A percentile compares a stretch with the other conserved stretches of the same genome.
Conservation (phyloP, 352 stramenopile genomes). For the Albugo candida region DNA sequence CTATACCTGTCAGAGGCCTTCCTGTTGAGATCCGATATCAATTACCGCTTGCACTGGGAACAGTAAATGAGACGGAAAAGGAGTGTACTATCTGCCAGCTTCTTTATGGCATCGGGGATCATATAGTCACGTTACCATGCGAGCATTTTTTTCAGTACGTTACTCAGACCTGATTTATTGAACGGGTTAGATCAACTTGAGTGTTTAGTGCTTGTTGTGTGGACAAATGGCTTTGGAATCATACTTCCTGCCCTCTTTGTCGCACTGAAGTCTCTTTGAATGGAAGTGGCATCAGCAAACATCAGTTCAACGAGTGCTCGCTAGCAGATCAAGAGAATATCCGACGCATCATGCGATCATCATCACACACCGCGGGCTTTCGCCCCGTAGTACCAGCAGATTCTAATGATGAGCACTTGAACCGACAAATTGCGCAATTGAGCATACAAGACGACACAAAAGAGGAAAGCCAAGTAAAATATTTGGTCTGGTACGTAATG, state of each 20-base stretch:
- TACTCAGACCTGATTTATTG: neutral
- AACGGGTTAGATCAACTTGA: neutral
- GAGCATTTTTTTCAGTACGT: constrained; percentile 79
- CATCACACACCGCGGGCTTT: constrained; percentile 42
- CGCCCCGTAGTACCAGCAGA: constrained; percentile 35
- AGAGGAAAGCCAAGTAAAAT: constrained; percentile 12
- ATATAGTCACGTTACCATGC: constrained; percentile 65
- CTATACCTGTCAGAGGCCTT: constrained; percentile 22
- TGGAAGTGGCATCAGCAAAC: constrained; percentile 21
- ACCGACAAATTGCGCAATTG: neutral
- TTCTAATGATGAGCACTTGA: no score
- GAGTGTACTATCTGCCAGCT: constrained; percentile 76
- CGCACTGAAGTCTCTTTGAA: constrained; percentile 45
- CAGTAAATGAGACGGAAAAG: constrained; percentile 63
- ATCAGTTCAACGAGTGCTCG: constrained; percentile 67
- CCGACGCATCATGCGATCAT: constrained; percentile 48
- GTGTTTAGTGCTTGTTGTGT: constrained; percentile 47
- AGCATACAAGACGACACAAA: constrained; percentile 8
- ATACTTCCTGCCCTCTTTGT: constrained; percentile 70
- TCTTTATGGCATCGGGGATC: constrained; percentile 61
- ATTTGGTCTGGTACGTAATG: constrained; percentile 16
- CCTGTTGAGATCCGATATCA: constrained; percentile 64
- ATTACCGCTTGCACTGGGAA: constrained; percentile 51
- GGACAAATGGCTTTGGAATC: constrained; percentile 73
- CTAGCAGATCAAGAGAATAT: constrained; percentile 44